These are phyloP conservation scores for Phlebiopsis gigantea DNA, from an alignment of 768 basidiomycete species.

Conservation along the genomic window DNA sequence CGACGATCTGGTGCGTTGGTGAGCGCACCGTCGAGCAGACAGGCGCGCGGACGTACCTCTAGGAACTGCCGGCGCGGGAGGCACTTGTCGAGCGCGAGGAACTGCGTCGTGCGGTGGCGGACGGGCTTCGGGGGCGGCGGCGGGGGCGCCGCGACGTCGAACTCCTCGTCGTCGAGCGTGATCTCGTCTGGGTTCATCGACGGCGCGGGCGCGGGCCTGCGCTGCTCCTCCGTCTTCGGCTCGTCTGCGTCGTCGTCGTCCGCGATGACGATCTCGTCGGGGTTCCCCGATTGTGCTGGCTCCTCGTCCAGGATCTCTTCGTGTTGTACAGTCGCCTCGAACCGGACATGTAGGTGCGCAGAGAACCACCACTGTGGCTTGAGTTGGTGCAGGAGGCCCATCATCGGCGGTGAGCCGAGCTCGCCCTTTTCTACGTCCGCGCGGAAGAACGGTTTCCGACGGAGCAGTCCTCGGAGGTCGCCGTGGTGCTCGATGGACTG, in stretches of 20 bases:
- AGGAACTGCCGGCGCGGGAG: conserved; percentile 66
- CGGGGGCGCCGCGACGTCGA: conserved; percentile 34
- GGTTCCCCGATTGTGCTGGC: conserved; percentile 18
- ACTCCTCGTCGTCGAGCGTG: conserved; percentile 40
- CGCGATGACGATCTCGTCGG: conserved; percentile 37
- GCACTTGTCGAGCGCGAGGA: conserved; percentile 91
- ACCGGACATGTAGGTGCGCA: conserved; percentile 87
- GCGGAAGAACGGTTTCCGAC: conserved; percentile 73
- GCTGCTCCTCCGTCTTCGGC: not conserved
- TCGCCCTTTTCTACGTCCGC: conserved; percentile 60
- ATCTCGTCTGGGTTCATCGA: conserved; percentile 47
- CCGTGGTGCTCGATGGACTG: conserved; percentile 79
- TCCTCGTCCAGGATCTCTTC: not conserved
- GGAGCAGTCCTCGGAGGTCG: conserved; percentile 56
- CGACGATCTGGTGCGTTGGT: conserved; percentile 50
- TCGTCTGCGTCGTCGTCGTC: conserved; percentile 24
- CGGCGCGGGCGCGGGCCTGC: not conserved
- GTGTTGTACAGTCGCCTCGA: conserved; percentile 64
- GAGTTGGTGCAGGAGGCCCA: conserved; percentile 66
- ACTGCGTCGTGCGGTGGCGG: conserved; percentile 47
- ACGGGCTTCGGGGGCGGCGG: conserved; percentile 14
- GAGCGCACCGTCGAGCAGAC: not conserved
- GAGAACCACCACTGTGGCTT: conserved; percentile 88
- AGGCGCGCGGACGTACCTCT: conserved; percentile 45
- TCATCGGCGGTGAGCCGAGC: conserved; percentile 85